Evolutionary conservation across 192 early-diverging fungal species (phyloP), one percentile per base, ranked within the genome.

Genomic region (Coemansia sp.): DNA sequence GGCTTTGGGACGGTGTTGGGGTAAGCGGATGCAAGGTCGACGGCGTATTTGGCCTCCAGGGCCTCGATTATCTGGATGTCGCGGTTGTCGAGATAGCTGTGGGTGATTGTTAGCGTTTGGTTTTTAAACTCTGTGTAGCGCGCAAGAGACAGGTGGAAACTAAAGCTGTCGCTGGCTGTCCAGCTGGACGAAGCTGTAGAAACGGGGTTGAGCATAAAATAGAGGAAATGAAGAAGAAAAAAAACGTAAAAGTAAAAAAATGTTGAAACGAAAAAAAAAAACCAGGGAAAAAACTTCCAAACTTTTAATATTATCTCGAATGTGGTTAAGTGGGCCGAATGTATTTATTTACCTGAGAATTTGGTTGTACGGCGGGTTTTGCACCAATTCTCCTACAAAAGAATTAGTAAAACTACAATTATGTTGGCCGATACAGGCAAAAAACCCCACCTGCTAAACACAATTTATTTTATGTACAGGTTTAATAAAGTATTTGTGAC

Each of bases 41-140:
- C 7, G 27, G 27, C 27, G 7, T 30, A 7, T 30, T 30, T 30
- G 27, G 27, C 27, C 27, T 30, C 27, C 27, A 30, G 27, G 27
- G 27, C 27, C 27, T 30, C 27, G 27, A 30, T 30, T 25, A 48
- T 24, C 46, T 48, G 46, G 23, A 48, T 48, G 24, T 48, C 46
- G 4, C 24, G 46, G 23, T 48, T 48, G 46, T 24, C 14, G 1
- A 48, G 24, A 22, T 48, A 48, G 24, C 15, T 14, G 23, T 48
- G 46, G 46, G 22, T 25, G 11, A 22, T 21, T 10, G 24, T 23
- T 4, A 48, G 11, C 0, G 11, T 12, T 4, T 24, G 22, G 6
- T 48, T 12, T 12, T 48, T 23, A 7, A 30, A 30, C 27, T 48
- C 23, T 2, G 46, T 48, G 17, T 48, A 24, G 4, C 23, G 21